Evolutionary conservation across 2,329 filamentous ascomycete species (phyloP), one percentile per base, ranked within the genome.

Genomic region (Helotiales sp.): DNA sequence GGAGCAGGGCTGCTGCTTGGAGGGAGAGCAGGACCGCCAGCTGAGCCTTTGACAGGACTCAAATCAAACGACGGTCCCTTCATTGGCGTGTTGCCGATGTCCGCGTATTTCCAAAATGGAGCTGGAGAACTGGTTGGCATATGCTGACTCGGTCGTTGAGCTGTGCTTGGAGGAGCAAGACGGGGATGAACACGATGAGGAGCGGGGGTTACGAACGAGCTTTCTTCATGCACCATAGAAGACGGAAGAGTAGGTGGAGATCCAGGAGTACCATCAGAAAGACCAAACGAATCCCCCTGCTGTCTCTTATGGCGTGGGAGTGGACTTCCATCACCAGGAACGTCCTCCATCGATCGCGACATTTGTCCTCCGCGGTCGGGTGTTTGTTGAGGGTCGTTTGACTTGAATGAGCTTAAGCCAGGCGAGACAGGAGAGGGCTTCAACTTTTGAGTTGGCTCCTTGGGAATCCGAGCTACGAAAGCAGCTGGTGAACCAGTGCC

Each of bases 61-160:
- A 85, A 76, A 68, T 90, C 87, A 65, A 86, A 87, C 73, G 15
- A 82, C 79, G 72, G 83, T 82, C 70, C 73, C 65, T 70, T 76
- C 62, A 91, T 81, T 1, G 92, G 92, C 1, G 91, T 94, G 78
- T 89, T 92, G 28, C 87, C 86, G 67, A 93, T 86, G 71, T 93
- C 91, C 47, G 91, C 89, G 78, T 92, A 96, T 78, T 92, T 93
- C 93, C 93, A 96, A 78, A 96, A 96, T 0, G 92, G 92, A 0
- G 93, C 93, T 0, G 93, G 93, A 34, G 91, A 93, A 73, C 90
- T 93, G 54, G 93, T 93, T 37, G 92, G 91, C 86, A 95, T 93
- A 77, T 93, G 92, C 75, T 93, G 91, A 75, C 91, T 94, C 10
- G 93, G 93, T 64, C 92, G 85, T 76, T 94, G 91, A 5, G 91